A percentile compares a stretch with the other conserved stretches of the same genome.
Conservation (phyloP, 805 yeast genomes). For the Metschnikowia similis region DNA sequence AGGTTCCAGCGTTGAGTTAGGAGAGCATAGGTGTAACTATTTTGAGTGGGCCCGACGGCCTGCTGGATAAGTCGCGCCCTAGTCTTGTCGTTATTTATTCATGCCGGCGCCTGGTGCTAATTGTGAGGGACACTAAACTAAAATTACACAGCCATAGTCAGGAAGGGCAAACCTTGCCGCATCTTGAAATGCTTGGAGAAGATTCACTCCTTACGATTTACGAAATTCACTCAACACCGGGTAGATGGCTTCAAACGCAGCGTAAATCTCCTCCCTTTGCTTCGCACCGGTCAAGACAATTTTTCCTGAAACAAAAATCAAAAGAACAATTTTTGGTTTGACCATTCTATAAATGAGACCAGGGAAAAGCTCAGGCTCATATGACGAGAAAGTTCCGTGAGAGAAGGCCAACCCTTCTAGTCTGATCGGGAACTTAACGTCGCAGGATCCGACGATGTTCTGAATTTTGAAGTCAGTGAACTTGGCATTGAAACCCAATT, state of each 20-base stretch:
- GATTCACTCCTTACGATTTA: conserved; percentile 46
- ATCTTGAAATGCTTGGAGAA: neutral
- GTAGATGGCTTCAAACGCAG: conserved; percentile 96
- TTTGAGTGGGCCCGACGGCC: conserved; percentile 17
- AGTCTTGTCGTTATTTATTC: neutral
- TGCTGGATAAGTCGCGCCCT: neutral
- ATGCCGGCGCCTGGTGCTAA: conserved; percentile 1
- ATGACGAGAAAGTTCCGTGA: conserved; percentile 97
- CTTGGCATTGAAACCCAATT: conserved; percentile 95
- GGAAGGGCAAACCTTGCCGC: neutral
- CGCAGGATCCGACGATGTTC: conserved; percentile 98
- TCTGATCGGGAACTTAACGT: conserved; percentile 95
- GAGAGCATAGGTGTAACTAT: conserved; percentile 15
- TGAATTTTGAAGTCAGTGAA: conserved; percentile 97
- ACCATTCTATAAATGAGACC: conserved; percentile 99
- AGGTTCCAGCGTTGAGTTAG: conserved; percentile 13
- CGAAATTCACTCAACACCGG: conserved; percentile 98
- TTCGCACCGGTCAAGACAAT: conserved; percentile 98
- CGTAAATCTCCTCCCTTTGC: conserved; percentile 97
- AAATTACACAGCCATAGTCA: conserved; percentile 3
- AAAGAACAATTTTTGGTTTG: conserved; percentile 92
- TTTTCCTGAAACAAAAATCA: conserved; percentile 95
- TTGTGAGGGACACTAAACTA: conserved; percentile 3
- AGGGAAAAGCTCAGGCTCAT: conserved; percentile 97
- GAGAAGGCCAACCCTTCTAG: conserved; percentile 95